A percentile compares a stretch with the other conserved stretches of the same genome.
phyloP scores from a whole-genome alignment of 2,329 filamentous ascomycete species.

The Alternaria brassicae region DNA sequence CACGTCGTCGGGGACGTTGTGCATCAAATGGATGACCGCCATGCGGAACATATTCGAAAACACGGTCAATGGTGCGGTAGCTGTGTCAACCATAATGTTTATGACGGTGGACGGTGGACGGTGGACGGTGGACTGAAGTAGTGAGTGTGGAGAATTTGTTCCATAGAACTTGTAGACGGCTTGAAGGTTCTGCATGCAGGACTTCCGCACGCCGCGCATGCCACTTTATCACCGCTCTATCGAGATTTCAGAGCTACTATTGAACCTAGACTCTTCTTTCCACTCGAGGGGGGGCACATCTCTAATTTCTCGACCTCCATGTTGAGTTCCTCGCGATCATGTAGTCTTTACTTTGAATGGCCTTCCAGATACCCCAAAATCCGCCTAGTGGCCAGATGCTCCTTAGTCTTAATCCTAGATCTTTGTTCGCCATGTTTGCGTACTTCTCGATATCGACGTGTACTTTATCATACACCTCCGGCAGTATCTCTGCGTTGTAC shows the following conservation, averaged over 20 bases:
- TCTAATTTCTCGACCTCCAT: constrained; percentile 38
- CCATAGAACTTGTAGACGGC: neutral
- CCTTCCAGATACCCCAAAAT: constrained; percentile 49
- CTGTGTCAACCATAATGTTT: neutral
- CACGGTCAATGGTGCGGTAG: neutral
- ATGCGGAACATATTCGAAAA: neutral
- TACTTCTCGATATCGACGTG: constrained; percentile 53
- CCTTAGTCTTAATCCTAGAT: constrained; percentile 34
- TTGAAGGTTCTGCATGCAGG: neutral
- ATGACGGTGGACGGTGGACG: neutral
- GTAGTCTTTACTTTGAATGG: constrained; percentile 50
- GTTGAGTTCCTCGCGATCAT: constrained; percentile 41
- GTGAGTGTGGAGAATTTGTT: neutral
- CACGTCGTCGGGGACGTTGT: neutral
- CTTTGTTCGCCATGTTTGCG: constrained; percentile 31
- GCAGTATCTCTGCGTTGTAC: constrained; percentile 66
- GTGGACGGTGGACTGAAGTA: neutral
- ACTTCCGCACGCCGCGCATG: neutral
- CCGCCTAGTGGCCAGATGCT: constrained; percentile 50
- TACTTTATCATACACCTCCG: constrained; percentile 73
- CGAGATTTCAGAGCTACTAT: neutral
- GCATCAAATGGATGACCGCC: neutral
- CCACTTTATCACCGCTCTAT: neutral
- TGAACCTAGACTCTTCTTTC: neutral
- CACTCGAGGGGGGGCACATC: neutral